Base-by-base conservation (phyloP, 2,329 filamentous ascomycete genomes). In the Trichoderma hamatum region DNA sequence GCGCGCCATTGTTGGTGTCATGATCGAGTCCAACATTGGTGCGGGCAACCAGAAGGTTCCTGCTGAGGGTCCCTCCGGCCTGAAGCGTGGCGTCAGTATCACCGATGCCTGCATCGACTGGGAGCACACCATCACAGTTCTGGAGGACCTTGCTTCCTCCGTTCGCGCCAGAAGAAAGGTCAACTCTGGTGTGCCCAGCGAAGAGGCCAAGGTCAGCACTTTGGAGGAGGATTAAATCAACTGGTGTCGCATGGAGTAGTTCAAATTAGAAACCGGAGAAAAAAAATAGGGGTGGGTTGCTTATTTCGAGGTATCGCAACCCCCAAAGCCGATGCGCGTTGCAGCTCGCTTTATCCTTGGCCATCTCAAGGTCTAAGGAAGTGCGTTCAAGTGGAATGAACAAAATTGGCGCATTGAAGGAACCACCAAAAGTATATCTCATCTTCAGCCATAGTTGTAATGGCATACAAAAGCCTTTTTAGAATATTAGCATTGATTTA, bases 1-100 rank as follows among this genome's bases (percentile, higher is more conserved):
- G 84, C 90, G 88, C 70, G 90, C 89, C 72, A 97, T 99, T 75
- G 88, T 98, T 73, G 96, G 94, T 79, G 93, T 98, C 78, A 99
- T 99, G 95, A 97, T 99, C 75, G 95, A 99, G 85, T 97, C 93
- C 77, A 95, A 98, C 83, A 95, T 98, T 85, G 89, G 95, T 80
- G 96, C 97, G 83, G 87, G 89, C 73, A 93, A 90, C 85, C 91
- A 94, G 78, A 97, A 97, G 84, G 92, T 97, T 1, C 93, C 94
- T 0, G 80, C 89, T 1, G 93, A 96, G 80, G 95, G 94, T 10
- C 91, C 92, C 9, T 80, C 88, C 1, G 92, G 82, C 9, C 85
- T 97, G 63, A 92, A 94, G 85, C 93, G 92, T 82, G 94, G 94
- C 74, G 92, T 97, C 76, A 95, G 91, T 80, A 97, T 97, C 82